Conservation (phyloP, 345 rosid species). For the Lenwebbia sp. region DNA sequence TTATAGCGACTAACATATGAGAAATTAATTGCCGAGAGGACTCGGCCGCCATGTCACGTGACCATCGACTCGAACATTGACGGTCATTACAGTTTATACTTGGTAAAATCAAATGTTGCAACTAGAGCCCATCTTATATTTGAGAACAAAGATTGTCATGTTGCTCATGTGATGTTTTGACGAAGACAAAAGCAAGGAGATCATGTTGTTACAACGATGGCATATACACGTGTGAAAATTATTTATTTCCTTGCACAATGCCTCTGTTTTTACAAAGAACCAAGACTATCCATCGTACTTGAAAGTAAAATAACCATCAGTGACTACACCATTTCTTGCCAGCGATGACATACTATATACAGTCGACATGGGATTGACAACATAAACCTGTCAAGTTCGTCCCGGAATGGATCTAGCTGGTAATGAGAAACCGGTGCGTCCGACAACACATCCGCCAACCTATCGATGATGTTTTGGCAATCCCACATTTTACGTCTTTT, state of each 20-base stretch:
- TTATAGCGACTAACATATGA: not conserved
- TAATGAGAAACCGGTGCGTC: not conserved
- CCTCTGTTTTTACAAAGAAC: not conserved
- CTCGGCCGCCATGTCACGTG: not conserved
- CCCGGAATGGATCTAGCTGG: not conserved
- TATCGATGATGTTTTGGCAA: not conserved
- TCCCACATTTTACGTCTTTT: not conserved
- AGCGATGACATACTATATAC: not conserved
- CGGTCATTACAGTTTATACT: not conserved
- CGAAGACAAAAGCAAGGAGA: not conserved
- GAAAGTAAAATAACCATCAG: not conserved
- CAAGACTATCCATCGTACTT: not conserved
- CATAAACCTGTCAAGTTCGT: not conserved
- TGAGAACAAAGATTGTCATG: not conserved
- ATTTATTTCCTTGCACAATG: not conserved
- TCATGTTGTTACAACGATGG: not conserved
- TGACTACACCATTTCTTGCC: not conserved
- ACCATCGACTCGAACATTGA: rapidly evolving
- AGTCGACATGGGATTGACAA: not conserved
- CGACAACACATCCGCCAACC: not conserved
- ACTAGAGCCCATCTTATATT: not conserved
- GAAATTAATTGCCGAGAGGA: not conserved
- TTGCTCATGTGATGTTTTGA: not conserved
- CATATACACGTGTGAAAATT: not conserved
- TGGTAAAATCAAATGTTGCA: not conserved